phyloP scores from a whole-genome alignment of 768 basidiomycete species.

The Termitomyces sp. region DNA sequence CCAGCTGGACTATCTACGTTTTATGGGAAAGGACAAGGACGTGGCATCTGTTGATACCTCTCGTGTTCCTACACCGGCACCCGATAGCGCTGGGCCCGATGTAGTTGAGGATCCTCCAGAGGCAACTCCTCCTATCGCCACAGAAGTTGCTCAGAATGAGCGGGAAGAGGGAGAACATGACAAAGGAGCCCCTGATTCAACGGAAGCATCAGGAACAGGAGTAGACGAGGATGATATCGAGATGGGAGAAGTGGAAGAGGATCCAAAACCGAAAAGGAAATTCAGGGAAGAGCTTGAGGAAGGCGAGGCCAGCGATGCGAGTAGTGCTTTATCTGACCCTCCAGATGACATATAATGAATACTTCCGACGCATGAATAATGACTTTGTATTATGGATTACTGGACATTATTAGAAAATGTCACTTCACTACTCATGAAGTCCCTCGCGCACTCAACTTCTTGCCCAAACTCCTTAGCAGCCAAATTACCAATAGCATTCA shows the following conservation, averaged over 20 bases:
- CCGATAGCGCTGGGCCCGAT: slow-evolving; percentile 28
- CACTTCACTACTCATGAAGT: slow-evolving; percentile 71
- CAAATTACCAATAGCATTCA: slow-evolving; percentile 59
- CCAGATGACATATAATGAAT: slow-evolving; percentile 48
- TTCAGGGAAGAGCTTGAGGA: slow-evolving; percentile 75
- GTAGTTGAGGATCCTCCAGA: slow-evolving; percentile 15
- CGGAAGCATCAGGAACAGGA: slow-evolving; percentile 15
- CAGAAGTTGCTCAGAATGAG: slow-evolving; percentile 15
- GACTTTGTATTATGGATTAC: slow-evolving; percentile 16
- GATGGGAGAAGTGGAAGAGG: slow-evolving; percentile 89
- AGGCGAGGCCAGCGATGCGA: slow-evolving; percentile 81
- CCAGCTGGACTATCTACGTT: slow-evolving; percentile 58
- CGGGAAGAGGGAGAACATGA: slow-evolving; percentile 39
- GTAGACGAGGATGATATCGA: slow-evolving; percentile 67
- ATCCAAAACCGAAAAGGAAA: slow-evolving; percentile 57
- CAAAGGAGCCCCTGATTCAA: slow-evolving; percentile 19
- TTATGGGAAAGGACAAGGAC: slow-evolving; percentile 69
- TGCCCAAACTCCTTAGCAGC: slow-evolving; percentile 53
- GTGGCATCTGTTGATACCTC: slow-evolving; percentile 41
- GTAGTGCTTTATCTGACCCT: slow-evolving; percentile 74
- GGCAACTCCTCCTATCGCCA: background rate
- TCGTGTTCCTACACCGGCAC: slow-evolving; percentile 46
- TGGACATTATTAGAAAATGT: slow-evolving; percentile 25
- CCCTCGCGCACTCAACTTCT: slow-evolving; percentile 68
- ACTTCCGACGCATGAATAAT: slow-evolving; percentile 14